Base-by-base conservation (phyloP, 1,139 yeast genomes). In the Hanseniaspora sp. region DNA sequence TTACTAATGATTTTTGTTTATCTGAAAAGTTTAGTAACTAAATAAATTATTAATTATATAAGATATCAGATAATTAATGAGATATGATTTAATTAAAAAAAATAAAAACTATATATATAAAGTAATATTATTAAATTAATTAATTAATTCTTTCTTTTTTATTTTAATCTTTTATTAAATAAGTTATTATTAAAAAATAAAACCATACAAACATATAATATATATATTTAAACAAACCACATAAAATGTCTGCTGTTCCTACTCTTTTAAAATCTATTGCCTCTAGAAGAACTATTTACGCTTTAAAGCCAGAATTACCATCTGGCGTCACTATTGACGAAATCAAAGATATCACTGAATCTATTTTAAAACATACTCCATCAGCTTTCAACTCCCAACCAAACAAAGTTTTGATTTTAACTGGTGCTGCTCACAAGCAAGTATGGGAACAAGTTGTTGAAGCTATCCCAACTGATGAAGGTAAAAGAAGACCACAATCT, bases 301-400 rank as follows among this genome's bases (percentile, higher is more conserved):
- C 66, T 38, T 60, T 71, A 54, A 63, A 67, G 57, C 71, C 72
- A 58, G 66, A 68, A 56, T 61, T 71, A 43, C 74, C 74, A 60
- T 58, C 63, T 17, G 68, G 68, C 48, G 68, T 71, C 58, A 59
- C 69, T 48, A 57, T 69, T 34, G 59, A 61, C 8, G 68, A 71
- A 53, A 62, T 72, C 33, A 71, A 67, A 61, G 57, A 58, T 11
- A 59, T 67, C 37, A 70, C 71, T 15, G 71, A 69, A 59, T 60
- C 64, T 29, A 63, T 71, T 46, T 64, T 71, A 56, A 71, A 69
- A 61, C 64, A 72, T 62, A 69, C 74, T 8, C 76, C 76, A 60
- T 71, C 75, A 18, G 64, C 74, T n/a, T 72, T 72, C 70, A 74
- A 74, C 69, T 70, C 73, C 46, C 78, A 74, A 63, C 67, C 70